Conservation (phyloP, 768 basidiomycete species). For the Coprinellus micaceus region DNA sequence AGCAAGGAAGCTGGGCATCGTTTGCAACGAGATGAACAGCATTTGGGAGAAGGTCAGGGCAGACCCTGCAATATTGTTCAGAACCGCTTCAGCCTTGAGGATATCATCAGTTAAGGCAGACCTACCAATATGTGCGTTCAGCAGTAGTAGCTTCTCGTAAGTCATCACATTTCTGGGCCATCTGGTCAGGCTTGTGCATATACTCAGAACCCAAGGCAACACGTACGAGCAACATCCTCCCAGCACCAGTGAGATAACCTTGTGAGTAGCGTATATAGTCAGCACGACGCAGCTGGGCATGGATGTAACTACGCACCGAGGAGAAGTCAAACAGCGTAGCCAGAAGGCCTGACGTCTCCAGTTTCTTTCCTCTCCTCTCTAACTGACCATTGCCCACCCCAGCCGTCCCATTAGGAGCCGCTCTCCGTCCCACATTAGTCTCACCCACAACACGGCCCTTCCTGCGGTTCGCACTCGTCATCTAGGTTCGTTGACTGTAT, state of each 20-base stretch:
- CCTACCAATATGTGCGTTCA: constrained; percentile 67
- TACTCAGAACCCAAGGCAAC: neutral
- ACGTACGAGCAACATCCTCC: constrained; percentile 83
- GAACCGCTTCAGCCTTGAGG: neutral
- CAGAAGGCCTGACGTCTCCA: constrained; percentile 10
- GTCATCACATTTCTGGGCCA: constrained; percentile 66
- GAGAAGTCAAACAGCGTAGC: constrained; percentile 11
- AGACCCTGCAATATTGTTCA: constrained; percentile 47
- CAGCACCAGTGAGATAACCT: constrained; percentile 56
- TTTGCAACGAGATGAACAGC: constrained; percentile 68
- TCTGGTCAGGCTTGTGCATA: neutral
- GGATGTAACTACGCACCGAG: constrained; percentile 13
- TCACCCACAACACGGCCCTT: too few species aligned
- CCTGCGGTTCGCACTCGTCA: neutral
- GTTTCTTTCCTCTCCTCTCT: neutral
- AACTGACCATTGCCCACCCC: neutral
- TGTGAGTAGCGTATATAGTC: too few species aligned
- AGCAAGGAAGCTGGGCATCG: constrained; percentile 58
- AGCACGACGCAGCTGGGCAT: too few species aligned
- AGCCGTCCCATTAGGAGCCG: neutral
- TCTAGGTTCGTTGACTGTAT: neutral
- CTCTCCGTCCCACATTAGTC: too few species aligned
- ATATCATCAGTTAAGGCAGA: too few species aligned
- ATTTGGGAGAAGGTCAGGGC: constrained; percentile 85
- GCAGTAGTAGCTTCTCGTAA: constrained; percentile 68